phyloP scores from a whole-genome alignment of 352 stramenopile genomes.

The Elongisporangium anandrum region DNA sequence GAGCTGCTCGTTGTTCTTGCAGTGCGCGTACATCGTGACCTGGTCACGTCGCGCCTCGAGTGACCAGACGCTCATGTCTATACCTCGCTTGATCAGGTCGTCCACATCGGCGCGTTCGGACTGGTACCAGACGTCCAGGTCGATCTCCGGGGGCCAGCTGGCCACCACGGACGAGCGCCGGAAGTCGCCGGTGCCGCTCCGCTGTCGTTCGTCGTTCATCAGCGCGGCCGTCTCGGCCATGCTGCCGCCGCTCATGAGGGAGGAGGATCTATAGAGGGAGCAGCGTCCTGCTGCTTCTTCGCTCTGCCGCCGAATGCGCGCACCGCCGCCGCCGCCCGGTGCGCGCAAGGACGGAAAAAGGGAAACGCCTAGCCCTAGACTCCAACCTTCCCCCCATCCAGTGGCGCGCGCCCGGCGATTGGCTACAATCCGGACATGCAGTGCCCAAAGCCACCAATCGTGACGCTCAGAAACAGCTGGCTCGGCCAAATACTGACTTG shows the following conservation, averaged over 20 bases:
- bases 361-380: not conserved
- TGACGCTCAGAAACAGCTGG: not conserved
- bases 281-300: not conserved
- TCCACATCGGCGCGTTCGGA: constrained; percentile 67
- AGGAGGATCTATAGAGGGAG: too few species aligned
- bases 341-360: not conserved
- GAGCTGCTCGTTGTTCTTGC: constrained; percentile 80
- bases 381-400: not conserved
- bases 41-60: constrained; percentile 65
- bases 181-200: not conserved
- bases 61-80: constrained; percentile 73
- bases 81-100: constrained; percentile 53
- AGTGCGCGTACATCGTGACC: constrained; percentile 68
- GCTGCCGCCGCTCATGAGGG: not conserved
- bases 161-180: constrained; percentile 19
- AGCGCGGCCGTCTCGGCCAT: not conserved
- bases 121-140: constrained; percentile 75
- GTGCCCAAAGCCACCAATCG: not conserved
- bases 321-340: not conserved
- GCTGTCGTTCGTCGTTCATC: not conserved
- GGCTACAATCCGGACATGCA: not conserved
- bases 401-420: not conserved
- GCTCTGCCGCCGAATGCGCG: not conserved
- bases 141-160: constrained; percentile 68
- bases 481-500: not conserved